Conservation (phyloP, 2,329 filamentous ascomycete species). For the Paracoccidioides lutzii region DNA sequence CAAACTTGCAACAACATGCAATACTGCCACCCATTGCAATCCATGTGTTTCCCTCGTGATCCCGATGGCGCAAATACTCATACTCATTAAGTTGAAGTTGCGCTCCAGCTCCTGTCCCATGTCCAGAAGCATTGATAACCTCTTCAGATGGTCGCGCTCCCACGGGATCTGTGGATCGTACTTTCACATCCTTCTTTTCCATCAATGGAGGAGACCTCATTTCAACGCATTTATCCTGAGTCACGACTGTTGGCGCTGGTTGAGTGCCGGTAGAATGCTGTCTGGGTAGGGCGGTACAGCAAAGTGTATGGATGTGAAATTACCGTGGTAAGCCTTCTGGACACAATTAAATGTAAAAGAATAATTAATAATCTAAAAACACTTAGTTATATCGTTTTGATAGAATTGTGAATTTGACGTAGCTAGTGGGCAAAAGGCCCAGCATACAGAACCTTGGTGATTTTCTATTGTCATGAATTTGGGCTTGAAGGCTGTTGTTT, state of each 20-base stretch:
- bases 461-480: too few relatives aligned
- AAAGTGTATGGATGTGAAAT: too few relatives aligned
- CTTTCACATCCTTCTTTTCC: constrained; percentile 1
- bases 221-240: neutral
- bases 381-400: too few relatives aligned
- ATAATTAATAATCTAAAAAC: too few relatives aligned
- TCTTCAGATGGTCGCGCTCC: constrained; percentile 26
- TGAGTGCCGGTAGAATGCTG: neutral
- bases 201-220: neutral
- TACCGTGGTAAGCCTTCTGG: too few relatives aligned
- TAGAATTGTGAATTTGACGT: too few relatives aligned
- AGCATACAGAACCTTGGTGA: too few relatives aligned
- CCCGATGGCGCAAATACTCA: constrained; percentile 43
- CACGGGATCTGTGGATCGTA: constrained; percentile 5
- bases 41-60: constrained; percentile 54
- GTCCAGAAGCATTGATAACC: constrained; percentile 50
- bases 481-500: neutral
- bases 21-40: constrained; percentile 50
- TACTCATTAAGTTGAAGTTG: constrained; percentile 48
- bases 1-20: constrained; percentile 34
- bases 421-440: too few relatives aligned
- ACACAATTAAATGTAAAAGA: too few relatives aligned
- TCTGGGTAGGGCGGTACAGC: too few relatives aligned
- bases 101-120: constrained; percentile 51
- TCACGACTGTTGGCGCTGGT: neutral